Base-by-base conservation (phyloP, 2,329 filamentous ascomycete species). In the Moelleriella libera region DNA sequence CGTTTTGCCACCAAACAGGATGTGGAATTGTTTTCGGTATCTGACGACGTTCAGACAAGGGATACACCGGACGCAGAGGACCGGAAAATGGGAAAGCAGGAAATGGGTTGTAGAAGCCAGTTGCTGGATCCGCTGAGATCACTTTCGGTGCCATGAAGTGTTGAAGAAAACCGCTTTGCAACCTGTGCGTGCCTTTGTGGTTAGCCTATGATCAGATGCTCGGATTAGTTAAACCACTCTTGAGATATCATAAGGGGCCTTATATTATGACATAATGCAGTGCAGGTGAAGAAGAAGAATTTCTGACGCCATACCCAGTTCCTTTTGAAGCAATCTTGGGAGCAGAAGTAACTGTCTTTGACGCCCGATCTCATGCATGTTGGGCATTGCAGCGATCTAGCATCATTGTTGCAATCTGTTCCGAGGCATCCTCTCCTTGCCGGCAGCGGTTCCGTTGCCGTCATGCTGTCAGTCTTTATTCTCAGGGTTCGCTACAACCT, bases 281-380 rank as follows among this genome's bases (percentile, higher is more conserved):
- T 21, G 21, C 21, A 21, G 21, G 21, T 21, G 21, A 21, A 21
- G 21, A 21, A 21, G 21, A 21, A 21, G 21, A 21, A 21, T 21
- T 21, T 21, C 21, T 21, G 21, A 21, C 21, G 21, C 21, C 21
- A 37, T 80, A 97, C 92, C 92, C 92, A 98, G 72, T 88, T 98
- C 66, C 82, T 83, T 75, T 96, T 97, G 71, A 98, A 98, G 73
- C 92, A 98, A 58, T 97, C 92, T 66, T 98, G 92, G 30, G 88
- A 88, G 72, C 92, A 98, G 70, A 97, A 98, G 68, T 82, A 96
- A 70, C 88, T 94, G 60, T 92, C 87, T 62, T 89, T 81, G 58
- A 82, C 83, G 47, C 84, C 86, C 43, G 89, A 71, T 68, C 95
- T 96, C 59, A 96, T 75, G 64, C 92, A 98, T 45, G 87, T 97